Evolutionary conservation across 345 rosid species (phyloP).

Genomic region (Litchi chinensis): DNA sequence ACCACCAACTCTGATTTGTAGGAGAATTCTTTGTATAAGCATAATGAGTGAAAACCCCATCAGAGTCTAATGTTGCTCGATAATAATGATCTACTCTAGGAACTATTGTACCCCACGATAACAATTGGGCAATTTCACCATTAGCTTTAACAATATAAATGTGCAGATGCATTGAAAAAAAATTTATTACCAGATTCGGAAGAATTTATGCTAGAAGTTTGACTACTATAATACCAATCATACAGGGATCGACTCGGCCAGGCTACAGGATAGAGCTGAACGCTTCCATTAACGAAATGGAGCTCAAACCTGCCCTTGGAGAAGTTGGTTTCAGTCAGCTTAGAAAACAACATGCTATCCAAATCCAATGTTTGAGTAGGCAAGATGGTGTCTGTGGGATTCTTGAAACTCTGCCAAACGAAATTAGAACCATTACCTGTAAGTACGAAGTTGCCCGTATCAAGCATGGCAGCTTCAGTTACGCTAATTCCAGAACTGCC

Average conservation of each 20-base stretch:
- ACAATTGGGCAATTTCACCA: constrained; percentile 8
- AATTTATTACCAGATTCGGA: constrained; percentile 15
- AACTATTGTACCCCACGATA: rapidly evolving
- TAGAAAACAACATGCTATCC: constrained; percentile 23
- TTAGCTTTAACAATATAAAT: neutral
- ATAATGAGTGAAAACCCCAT: constrained; percentile 32
- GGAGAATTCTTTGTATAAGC: constrained; percentile 15
- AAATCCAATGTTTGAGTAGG: constrained; percentile 36
- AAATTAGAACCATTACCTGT: constrained; percentile 5
- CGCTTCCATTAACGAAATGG: constrained; percentile 20
- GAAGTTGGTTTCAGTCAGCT: constrained; percentile 15
- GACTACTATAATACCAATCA: constrained; percentile 18
- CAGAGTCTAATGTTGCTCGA: constrained; percentile 31
- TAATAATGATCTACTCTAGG: constrained; percentile 15
- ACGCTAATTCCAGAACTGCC: neutral
- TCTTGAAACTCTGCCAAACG: constrained; percentile 45
- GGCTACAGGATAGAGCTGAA: constrained; percentile 23
- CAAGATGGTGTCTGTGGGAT: constrained; percentile 46
- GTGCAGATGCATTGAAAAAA: constrained; percentile 29
- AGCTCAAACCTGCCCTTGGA: constrained; percentile 37
- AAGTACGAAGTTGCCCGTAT: constrained; percentile 44
- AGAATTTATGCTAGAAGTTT: neutral
- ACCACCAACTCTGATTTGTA: constrained; percentile 1
- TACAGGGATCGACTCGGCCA: constrained; percentile 23
- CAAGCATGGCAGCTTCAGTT: constrained; percentile 28